These are phyloP conservation scores for Agarophyton chilense DNA, from an alignment of 23 red algal genomes.

Conservation along the genomic window DNA sequence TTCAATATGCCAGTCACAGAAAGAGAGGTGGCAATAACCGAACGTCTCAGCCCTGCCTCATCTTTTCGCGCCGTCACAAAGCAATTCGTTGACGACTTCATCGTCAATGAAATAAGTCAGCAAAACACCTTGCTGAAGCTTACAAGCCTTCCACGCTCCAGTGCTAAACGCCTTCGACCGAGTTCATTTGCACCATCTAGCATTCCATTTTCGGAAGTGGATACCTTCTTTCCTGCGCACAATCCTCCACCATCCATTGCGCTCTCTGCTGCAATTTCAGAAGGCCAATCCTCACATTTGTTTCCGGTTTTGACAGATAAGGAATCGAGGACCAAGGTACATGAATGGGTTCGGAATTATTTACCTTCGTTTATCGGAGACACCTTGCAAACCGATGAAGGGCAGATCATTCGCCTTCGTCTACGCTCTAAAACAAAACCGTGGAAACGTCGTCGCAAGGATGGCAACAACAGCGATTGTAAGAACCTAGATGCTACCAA, in stretches of 20 bases:
- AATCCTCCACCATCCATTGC: conserved; percentile 27
- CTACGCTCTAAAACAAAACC: background rate
- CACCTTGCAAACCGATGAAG: conserved; percentile 37
- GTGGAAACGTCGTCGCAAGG: conserved; percentile 58
- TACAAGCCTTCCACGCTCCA: conserved; percentile 2
- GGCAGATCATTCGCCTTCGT: conserved; percentile 48
- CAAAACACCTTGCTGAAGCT: conserved; percentile 20
- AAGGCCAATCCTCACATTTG: background rate
- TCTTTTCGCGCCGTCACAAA: conserved; percentile 80
- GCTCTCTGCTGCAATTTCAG: background rate
- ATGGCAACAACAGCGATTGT: background rate
- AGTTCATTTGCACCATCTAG: background rate
- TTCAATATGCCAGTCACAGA: conserved; percentile 72
- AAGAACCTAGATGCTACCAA: background rate
- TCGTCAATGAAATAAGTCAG: conserved; percentile 85
- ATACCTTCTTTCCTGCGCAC: background rate
- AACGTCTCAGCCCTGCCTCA: conserved; percentile 46
- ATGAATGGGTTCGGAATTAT: conserved; percentile 52
- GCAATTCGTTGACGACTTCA: conserved; percentile 82
- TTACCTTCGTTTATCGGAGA: conserved; percentile 36
- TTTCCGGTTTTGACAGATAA: conserved; percentile 69
- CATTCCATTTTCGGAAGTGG: background rate
- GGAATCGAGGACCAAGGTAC: conserved; percentile 24
- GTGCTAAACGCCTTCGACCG: conserved; percentile 1
- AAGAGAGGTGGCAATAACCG: conserved; percentile 82